These are phyloP conservation scores for Canna indica DNA, from an alignment of 176 grass and related monocot species.

Conservation along the genomic window DNA sequence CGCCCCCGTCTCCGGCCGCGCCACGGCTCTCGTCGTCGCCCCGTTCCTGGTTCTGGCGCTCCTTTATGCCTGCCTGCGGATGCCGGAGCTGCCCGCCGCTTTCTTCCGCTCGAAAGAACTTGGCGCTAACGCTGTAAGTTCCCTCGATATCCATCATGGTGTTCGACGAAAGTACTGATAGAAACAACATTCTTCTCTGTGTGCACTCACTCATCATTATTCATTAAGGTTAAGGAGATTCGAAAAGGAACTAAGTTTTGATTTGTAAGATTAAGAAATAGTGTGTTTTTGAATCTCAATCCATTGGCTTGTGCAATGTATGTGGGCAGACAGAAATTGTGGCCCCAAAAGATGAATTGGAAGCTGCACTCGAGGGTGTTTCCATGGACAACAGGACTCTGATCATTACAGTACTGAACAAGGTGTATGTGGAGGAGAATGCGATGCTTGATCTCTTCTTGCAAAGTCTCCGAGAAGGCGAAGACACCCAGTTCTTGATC, in stretches of 20 bases:
- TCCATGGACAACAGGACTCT: not conserved
- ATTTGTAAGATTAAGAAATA: not conserved
- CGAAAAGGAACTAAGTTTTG: no score
- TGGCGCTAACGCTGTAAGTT: not conserved
- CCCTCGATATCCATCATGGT: not conserved
- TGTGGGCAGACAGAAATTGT: not conserved
- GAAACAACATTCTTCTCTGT: no score
- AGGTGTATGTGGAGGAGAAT: constrained; percentile 27
- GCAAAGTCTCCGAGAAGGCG: constrained; percentile 33
- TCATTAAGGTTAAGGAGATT: no score
- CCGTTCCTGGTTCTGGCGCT: not conserved
- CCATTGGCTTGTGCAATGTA: no score
- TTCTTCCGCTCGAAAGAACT: not conserved
- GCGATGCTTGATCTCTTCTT: constrained; percentile 62
- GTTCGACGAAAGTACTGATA: not conserved
- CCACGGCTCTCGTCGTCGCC: not conserved
- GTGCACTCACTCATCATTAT: no score
- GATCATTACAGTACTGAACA: not conserved
- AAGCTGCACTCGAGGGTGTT: not conserved
- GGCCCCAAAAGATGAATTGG: constrained; percentile 1
- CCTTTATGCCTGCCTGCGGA: not conserved
- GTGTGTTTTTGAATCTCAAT: no score
- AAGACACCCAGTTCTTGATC: constrained; percentile 41
- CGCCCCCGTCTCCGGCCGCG: not conserved
- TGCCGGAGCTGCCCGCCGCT: not conserved